Percentiles rank a stretch among this genome's conserved stretches.
Evolutionary conservation across 345 rosid species (phyloP).

Genomic region (Citrus sinensis): DNA sequence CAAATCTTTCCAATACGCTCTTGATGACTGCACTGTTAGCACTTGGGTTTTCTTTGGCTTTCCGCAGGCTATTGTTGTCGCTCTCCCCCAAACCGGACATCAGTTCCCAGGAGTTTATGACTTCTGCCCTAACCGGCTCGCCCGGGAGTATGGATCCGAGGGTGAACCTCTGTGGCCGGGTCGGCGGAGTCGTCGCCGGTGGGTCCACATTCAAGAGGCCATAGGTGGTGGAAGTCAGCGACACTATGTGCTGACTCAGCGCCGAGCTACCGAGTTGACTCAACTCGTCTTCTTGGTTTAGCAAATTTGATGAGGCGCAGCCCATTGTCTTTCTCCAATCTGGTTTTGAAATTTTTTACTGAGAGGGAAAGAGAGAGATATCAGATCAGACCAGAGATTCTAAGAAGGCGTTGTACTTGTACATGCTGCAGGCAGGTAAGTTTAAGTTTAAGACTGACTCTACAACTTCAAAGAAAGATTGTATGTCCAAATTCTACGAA

Average conservation of each 20-base stretch:
- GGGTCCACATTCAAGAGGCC: slow-evolving; percentile 91
- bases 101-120: slow-evolving; percentile 88
- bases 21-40: too few relatives aligned
- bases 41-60: slow-evolving; percentile 48
- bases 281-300: slow-evolving; percentile 75
- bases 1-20: slow-evolving; percentile 21
- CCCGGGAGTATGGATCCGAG: slow-evolving; percentile 39
- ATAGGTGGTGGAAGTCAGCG: slow-evolving; percentile 89
- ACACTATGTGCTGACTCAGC: slow-evolving; percentile 83
- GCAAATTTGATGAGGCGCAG: slow-evolving; percentile 82
- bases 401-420: too few relatives aligned
- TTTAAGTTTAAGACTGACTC: too few relatives aligned
- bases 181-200: slow-evolving; percentile 44
- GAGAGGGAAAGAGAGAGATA: too few relatives aligned
- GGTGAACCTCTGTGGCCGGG: slow-evolving; percentile 54
- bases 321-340: slow-evolving; percentile 43
- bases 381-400: too few relatives aligned
- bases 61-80: slow-evolving; percentile 76
- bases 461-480: too few relatives aligned
- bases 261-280: slow-evolving; percentile 65
- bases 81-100: slow-evolving; percentile 70
- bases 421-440: too few relatives aligned
- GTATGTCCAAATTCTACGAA: too few relatives aligned
- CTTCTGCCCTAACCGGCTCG: slow-evolving; percentile 34
- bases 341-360: background rate